Evolutionary conservation across 1,284 basidiomycete species (phyloP).

Genomic region (Malassezia psittaci): DNA sequence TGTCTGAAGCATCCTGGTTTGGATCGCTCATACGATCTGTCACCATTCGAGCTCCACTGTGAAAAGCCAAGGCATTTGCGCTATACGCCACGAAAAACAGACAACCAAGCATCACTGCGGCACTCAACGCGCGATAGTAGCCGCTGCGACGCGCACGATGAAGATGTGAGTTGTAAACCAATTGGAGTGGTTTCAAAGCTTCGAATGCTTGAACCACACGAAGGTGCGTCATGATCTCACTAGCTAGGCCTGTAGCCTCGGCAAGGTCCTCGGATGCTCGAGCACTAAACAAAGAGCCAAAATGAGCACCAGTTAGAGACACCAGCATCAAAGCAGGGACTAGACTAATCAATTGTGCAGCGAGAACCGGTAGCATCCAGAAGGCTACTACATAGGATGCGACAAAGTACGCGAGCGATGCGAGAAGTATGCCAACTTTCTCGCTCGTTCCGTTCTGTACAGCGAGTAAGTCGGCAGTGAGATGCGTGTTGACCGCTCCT

Average conservation of each 20-base stretch:
- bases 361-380: conserved; percentile 27
- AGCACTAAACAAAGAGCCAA: conserved; percentile 25
- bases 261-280: conserved; percentile 27
- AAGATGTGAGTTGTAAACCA: conserved; percentile 29
- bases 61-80: conserved; percentile 36
- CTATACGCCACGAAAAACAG: conserved; percentile 39
- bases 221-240: conserved; percentile 30
- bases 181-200: conserved; percentile 21
- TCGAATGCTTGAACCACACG: conserved; percentile 36
- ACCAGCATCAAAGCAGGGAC: conserved; percentile 29
- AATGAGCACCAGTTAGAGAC: conserved; percentile 24
- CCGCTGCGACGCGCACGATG: conserved; percentile 28
- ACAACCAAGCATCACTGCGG: conserved; percentile 26
- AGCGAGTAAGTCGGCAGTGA: conserved; percentile 28
- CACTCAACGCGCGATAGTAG: conserved; percentile 24
- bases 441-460: conserved; percentile 39
- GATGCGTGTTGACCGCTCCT: conserved; percentile 29
- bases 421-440: conserved; percentile 35
- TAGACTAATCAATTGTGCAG: conserved; percentile 27
- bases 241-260: conserved; percentile 26
- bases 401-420: conserved; percentile 31
- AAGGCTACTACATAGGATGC: conserved; percentile 33
- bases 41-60: conserved; percentile 28
- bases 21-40: conserved; percentile 17
- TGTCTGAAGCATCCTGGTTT: not conserved